Evolutionary conservation across 441 rosid species (phyloP), one percentile per base, ranked within the genome.

Genomic region (Gossypium davidsonii): DNA sequence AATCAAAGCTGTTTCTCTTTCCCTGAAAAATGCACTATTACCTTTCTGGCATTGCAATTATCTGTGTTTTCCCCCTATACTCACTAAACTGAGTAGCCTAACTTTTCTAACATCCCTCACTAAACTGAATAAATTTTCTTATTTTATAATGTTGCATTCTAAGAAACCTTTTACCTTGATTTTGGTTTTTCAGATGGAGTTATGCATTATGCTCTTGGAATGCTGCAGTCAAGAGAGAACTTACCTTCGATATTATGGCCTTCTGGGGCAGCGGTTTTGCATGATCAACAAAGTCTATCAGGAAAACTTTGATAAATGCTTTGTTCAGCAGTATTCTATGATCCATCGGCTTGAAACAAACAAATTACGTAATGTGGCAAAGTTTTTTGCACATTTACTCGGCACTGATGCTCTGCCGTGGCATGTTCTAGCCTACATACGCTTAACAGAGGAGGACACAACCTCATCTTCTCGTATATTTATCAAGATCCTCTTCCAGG

Each of bases 151-250:
- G 37, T 21, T 71, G 23, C 46, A 56, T 15, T 59, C 48, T 42
- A 44, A 58, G 56, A 48, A 21, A 28, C 49, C n/a, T 44, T 7
- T 55, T 61, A 8, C 15, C 21, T 63, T 52, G 28, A 14, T 48
- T 79, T 77, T 51, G 31, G 39, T 18, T 70, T 53, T 85, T 84
- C 77, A 94, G 97, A 92, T 89, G 98, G 98, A 92, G 78, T 80
- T 94, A 37, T 89, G 97, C 77, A 74, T 90, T 46, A 92, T 92
- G 99, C 90, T 94, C 3, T 76, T 94, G 86, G 99, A 94, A 73
- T 94, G 99, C 77, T 94, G 94, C 85, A 85, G 93, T 77, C 97
- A 93, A 70, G 98, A 90, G 87, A 90, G 95, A 80, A 93, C 98
- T 58, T 91, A 95, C 66, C 96, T 88, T 28, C 89, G 95, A 2